These are phyloP conservation scores for Fragaria vesca DNA, from an alignment of 306 rosid species.

Conservation along the genomic window DNA sequence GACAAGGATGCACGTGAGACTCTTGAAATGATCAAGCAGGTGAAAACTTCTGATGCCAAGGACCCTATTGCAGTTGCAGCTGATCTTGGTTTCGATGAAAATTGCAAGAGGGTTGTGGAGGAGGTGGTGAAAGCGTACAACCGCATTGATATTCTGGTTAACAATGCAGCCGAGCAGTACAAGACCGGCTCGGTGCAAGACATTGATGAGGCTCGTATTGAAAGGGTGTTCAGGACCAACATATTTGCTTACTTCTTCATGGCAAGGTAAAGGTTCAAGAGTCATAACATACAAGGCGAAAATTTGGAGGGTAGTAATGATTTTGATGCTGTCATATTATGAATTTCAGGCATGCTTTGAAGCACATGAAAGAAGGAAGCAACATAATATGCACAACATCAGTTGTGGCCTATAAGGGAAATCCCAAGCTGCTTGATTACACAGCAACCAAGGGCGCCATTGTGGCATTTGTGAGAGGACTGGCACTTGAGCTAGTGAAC, in stretches of 20 bases:
- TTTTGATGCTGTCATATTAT: too few relatives aligned
- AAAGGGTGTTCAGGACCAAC: slow-evolving; percentile 75
- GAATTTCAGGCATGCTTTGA: too few relatives aligned
- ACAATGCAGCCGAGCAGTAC: slow-evolving; percentile 77
- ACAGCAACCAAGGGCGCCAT: too few relatives aligned
- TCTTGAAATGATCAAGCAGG: slow-evolving; percentile 41
- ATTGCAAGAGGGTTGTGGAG: slow-evolving; percentile 62
- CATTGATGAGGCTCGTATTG: slow-evolving; percentile 61
- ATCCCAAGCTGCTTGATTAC: too few relatives aligned
- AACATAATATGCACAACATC: too few relatives aligned
- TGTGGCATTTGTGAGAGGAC: too few relatives aligned
- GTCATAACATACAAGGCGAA: background rate
- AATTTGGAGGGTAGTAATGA: too few relatives aligned
- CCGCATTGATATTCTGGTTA: slow-evolving; percentile 57
- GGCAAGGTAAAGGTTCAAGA: slow-evolving; percentile 36
- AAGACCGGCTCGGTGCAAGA: slow-evolving; percentile 52
- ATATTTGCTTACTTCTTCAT: slow-evolving; percentile 66
- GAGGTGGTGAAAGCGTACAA: slow-evolving; percentile 56
- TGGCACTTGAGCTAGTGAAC: too few relatives aligned
- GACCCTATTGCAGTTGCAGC: slow-evolving; percentile 70
- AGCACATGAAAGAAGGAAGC: too few relatives aligned
- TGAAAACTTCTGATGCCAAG: slow-evolving; percentile 46
- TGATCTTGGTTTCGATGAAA: slow-evolving; percentile 70
- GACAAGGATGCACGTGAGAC: slow-evolving; percentile 75
- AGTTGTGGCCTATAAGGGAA: too few relatives aligned